A percentile compares a stretch with the other conserved stretches of the same genome.
phyloP scores from a whole-genome alignment of 202 grass and related monocot species.

The Panicum virgatum region DNA sequence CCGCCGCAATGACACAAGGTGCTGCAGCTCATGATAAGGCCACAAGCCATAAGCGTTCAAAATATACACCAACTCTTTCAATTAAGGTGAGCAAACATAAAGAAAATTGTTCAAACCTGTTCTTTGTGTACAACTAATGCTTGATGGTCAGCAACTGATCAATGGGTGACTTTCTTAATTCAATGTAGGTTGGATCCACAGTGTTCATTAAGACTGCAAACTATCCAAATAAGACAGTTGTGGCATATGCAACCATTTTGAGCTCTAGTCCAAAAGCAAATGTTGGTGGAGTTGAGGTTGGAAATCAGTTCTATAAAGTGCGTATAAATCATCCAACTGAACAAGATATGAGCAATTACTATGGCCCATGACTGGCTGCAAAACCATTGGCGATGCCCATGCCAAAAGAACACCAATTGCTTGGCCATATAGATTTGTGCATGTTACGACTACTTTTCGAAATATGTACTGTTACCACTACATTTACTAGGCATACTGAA shows the following conservation, averaged over 20 bases:
- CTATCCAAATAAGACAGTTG: not conserved
- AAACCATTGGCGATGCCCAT: not conserved
- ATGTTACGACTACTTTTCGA: not conserved
- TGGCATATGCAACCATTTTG: not conserved
- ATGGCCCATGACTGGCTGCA: not conserved
- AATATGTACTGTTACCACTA: not conserved
- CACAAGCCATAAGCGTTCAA: not conserved
- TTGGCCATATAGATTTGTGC: not conserved
- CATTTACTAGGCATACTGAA: not conserved
- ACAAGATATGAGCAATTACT: not conserved
- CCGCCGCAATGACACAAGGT: not conserved
- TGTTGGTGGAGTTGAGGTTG: not conserved
- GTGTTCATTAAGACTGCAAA: not conserved
- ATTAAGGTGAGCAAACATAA: not conserved
- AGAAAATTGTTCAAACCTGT: not conserved
- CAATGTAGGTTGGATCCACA: not conserved
- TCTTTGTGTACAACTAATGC: not conserved
- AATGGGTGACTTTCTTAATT: not conserved
- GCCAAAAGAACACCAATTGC: not conserved
- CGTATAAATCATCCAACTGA: not conserved
- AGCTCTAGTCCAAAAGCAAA: not conserved
- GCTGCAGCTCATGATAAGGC: not conserved
- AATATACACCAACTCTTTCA: not conserved
- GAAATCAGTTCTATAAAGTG: not conserved
- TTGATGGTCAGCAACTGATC: not conserved